Conservation (phyloP, 1,139 yeast genomes). For the Tardiomyces digboiensis region DNA sequence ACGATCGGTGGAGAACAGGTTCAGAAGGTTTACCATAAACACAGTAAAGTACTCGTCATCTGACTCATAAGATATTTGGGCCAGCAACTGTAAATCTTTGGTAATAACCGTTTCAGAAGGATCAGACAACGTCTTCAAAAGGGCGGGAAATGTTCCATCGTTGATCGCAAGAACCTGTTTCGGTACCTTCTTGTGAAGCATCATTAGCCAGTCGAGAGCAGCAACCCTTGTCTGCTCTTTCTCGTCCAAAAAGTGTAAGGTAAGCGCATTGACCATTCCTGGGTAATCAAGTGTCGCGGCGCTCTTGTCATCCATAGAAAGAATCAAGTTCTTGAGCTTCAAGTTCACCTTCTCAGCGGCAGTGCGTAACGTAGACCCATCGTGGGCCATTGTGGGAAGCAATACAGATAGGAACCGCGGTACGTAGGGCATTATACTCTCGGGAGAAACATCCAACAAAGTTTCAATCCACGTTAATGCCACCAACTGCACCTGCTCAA, state of each 20-base stretch:
- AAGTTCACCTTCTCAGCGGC: slow-evolving; percentile 47
- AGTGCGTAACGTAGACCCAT: slow-evolving; percentile 41
- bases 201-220: slow-evolving; percentile 83
- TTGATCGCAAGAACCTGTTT: slow-evolving; percentile 44
- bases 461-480: slow-evolving; percentile 80
- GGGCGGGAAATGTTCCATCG: slow-evolving; percentile 64
- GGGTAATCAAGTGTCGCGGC: slow-evolving; percentile 37
- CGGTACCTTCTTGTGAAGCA: slow-evolving; percentile 71
- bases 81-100: slow-evolving; percentile 64
- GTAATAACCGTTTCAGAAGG: slow-evolving; percentile 81
- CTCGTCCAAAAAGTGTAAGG: slow-evolving; percentile 52
- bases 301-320: slow-evolving; percentile 14
- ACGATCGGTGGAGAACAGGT: slow-evolving; percentile 58
- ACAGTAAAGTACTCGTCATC: slow-evolving; percentile 71
- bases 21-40: slow-evolving; percentile 64
- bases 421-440: slow-evolving; percentile 57
- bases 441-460: slow-evolving; percentile 65
- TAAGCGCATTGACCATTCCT: slow-evolving; percentile 49
- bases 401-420: slow-evolving; percentile 50
- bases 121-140: slow-evolving; percentile 74
- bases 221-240: slow-evolving; percentile 80
- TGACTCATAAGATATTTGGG: slow-evolving; percentile 69
- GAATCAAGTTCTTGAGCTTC: slow-evolving; percentile 38
- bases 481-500: slow-evolving; percentile 70
- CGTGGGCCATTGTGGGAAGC: slow-evolving; percentile 46